Percentiles rank a stretch among this genome's conserved stretches.
Evolutionary conservation across 2,329 filamentous ascomycete genomes (phyloP).

Genomic region (Fusarium bactridioides): DNA sequence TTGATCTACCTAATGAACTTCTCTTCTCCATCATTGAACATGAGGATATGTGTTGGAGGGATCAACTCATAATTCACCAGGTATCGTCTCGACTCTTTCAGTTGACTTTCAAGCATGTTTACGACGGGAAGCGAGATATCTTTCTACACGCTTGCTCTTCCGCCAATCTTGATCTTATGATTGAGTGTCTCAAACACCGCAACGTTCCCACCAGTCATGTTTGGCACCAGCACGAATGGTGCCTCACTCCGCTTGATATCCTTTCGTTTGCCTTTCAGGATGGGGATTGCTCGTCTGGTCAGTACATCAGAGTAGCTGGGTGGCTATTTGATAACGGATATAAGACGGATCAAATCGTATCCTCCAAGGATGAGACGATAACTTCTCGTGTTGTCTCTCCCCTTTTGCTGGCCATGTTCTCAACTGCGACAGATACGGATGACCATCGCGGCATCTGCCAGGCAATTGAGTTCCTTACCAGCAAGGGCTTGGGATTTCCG

Average conservation of each 20-base stretch:
- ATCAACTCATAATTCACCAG: not conserved
- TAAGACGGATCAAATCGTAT: too few relatives aligned
- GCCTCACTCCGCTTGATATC: not conserved
- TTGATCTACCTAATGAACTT: not conserved
- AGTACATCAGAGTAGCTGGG: not conserved
- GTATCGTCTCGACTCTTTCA: not conserved
- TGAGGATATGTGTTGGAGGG: not conserved
- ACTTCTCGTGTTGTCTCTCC: not conserved
- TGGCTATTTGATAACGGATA: not conserved
- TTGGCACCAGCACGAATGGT: not conserved
- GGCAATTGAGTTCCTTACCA: not conserved
- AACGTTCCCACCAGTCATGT: not conserved
- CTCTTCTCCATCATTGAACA: not conserved
- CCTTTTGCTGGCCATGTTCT: not conserved
- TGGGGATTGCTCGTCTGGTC: not conserved
- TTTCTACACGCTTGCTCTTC: not conserved
- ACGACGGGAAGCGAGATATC: not conserved
- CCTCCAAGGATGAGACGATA: accelerated
- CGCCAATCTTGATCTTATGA: not conserved
- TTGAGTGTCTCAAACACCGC: not conserved
- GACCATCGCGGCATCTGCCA: not conserved
- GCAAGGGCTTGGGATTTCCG: not conserved
- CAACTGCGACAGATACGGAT: not conserved
- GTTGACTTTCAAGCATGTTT: not conserved
- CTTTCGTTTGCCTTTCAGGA: not conserved